Evolutionary conservation across 148 eudicot species (phyloP).

Genomic region (Arctostaphylos glauca): DNA sequence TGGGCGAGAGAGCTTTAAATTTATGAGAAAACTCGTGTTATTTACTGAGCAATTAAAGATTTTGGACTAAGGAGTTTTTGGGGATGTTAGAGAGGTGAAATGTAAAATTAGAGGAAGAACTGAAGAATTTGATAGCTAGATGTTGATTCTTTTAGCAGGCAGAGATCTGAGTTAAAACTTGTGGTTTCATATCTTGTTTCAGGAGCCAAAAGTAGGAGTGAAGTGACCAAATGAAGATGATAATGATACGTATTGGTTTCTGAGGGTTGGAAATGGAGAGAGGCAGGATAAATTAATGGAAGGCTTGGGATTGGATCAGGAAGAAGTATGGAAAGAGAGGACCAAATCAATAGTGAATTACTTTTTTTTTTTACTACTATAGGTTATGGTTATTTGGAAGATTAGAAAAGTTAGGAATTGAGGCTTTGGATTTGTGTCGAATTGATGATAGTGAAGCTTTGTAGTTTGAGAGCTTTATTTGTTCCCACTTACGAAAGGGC

Average conservation of each 20-base stretch:
- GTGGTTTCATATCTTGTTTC: not conserved
- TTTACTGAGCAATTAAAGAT: not conserved
- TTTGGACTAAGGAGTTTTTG: not conserved
- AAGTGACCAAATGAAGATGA: not conserved
- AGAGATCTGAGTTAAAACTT: not conserved
- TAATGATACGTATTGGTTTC: not conserved
- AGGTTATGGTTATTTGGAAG: not conserved
- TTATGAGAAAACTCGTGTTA: not conserved
- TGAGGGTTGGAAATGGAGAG: not conserved
- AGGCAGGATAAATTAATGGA: not conserved
- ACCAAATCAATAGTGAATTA: too few relatives aligned
- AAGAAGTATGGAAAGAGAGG: too few relatives aligned
- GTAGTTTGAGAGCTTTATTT: not conserved
- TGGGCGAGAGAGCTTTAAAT: not conserved
- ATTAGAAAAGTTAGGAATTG: not conserved
- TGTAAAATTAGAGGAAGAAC: not conserved
- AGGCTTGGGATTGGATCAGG: too few relatives aligned
- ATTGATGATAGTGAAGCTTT: not conserved
- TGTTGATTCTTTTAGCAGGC: not conserved
- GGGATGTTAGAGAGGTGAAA: not conserved
- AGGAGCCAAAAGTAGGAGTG: not conserved
- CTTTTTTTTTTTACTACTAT: not conserved
- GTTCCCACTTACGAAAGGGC: not conserved
- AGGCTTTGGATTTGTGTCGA: not conserved
- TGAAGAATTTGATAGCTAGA: not conserved